Base-by-base conservation (phyloP, 208 protist genomes). In the Leishmania aethiopica region DNA sequence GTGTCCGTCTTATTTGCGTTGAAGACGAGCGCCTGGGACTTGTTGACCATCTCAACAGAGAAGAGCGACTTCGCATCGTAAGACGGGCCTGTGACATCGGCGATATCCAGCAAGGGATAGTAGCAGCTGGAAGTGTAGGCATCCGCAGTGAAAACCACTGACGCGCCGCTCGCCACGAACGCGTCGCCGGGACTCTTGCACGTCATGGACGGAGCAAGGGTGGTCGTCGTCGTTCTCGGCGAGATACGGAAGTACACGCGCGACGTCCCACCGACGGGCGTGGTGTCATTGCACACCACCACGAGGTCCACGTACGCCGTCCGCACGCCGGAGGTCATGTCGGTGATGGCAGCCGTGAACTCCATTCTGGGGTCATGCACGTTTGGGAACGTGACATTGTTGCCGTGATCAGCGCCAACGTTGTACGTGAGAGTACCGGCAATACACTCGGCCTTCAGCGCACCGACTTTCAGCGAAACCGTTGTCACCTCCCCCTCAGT, bases 261-360 rank as follows among this genome's bases (percentile, higher is more conserved):
- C 19, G 86, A 81, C 47, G 47, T 83, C 7, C 84, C 57, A 74
- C 89, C 92, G 10, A 95, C 55, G 8, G 80, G 51, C 0, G 83
- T 93, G 77, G 87, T 82, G n/a, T 80, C 84, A 84, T 91, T 85
- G 79, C 92, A 96, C 71, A 79, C 66, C 35, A 94, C 85, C 32
- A 49, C 73, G 32, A 96, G 15, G 13, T 84, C 71, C 17, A 89
- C 82, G 53, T 69, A 35, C 3, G 78, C 77, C 35, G 49, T 66
- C n/a, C 78, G 78, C 3, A n/a, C 17, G 28, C 69, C 78, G 3
- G 42, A 32, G 25, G 40, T 81, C 78, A 88, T 83, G 32, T 82
- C 85, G 0, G 88, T 93, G 49, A 75, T 55, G n/a, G 81, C n/a
- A 8, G 90, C 84, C 0, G 75, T 90, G 59, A 88, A 90, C 59